phyloP scores from a whole-genome alignment of 2,329 filamentous ascomycete species.

The Penicillium sp. region DNA sequence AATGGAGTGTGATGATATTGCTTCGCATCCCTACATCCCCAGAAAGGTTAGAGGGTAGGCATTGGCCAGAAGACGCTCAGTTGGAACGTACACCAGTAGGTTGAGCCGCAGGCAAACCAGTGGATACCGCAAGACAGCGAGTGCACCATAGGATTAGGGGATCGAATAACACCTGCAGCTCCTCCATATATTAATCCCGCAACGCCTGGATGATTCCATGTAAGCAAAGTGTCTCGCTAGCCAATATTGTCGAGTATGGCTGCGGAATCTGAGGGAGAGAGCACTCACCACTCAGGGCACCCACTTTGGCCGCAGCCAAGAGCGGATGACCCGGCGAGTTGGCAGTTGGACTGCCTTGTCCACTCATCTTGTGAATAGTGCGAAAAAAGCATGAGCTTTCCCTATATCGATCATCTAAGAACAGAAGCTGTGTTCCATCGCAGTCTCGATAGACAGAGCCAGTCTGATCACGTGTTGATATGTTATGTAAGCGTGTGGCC shows the following conservation, averaged over 20 bases:
- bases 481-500: slow-evolving; percentile 18
- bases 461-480: slow-evolving; percentile 12
- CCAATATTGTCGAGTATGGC: neutral
- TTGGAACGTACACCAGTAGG: slow-evolving; percentile 71
- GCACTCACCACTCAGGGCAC: slow-evolving; percentile 60
- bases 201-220: slow-evolving; percentile 26
- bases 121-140: slow-evolving; percentile 74
- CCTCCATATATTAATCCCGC: slow-evolving; percentile 68
- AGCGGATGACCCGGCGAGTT: slow-evolving; percentile 27
- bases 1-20: slow-evolving; percentile 52
- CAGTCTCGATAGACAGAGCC: slow-evolving; percentile 11
- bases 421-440: slow-evolving; percentile 9
- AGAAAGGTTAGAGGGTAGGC: slow-evolving; percentile 11
- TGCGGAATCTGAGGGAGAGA: slow-evolving; percentile 15
- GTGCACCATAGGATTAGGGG: slow-evolving; percentile 68
- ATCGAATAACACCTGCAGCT: slow-evolving; percentile 71
- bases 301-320: slow-evolving; percentile 59
- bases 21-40: slow-evolving; percentile 42
- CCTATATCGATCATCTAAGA: slow-evolving; percentile 7
- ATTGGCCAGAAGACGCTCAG: neutral
- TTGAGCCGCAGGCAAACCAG: slow-evolving; percentile 77
- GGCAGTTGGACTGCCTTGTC: slow-evolving; percentile 21
- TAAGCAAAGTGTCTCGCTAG: slow-evolving; percentile 8
- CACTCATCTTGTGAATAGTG: slow-evolving; percentile 34
- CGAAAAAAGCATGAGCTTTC: slow-evolving; percentile 13